These are phyloP conservation scores for Trichoderma sp. DNA, from an alignment of 2,329 filamentous ascomycete species.

Conservation along the genomic window DNA sequence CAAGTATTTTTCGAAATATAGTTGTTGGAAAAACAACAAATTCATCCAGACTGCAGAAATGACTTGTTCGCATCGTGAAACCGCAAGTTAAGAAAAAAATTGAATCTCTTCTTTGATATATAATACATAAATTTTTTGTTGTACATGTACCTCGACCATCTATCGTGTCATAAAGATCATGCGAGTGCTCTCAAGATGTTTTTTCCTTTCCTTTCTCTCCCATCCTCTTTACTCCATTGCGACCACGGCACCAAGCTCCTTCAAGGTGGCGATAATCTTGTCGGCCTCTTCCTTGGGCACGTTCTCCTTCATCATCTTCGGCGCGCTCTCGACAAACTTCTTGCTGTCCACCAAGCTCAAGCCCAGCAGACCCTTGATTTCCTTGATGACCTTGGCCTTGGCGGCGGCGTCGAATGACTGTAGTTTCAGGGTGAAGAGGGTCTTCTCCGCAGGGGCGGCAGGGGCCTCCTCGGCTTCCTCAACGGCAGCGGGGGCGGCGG, in stretches of 20 bases:
- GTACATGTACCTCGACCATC: conserved; percentile 42
- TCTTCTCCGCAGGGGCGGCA: conserved; percentile 89
- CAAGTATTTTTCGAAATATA: conserved; percentile 24
- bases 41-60: not conserved
- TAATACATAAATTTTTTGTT: conserved; percentile 45
- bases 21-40: not conserved
- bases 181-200: conserved; percentile 5
- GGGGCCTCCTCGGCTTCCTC: conserved; percentile 88
- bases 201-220: not conserved
- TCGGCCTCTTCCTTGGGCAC: conserved; percentile 98
- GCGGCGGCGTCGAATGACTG: conserved; percentile 81
- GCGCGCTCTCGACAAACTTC: conserved; percentile 98
- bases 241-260: conserved; percentile 86
- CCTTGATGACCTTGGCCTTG: conserved; percentile 99
- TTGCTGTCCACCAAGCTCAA: conserved; percentile 98
- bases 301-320: conserved; percentile 98
- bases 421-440: conserved; percentile 94
- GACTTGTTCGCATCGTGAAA: conserved; percentile 6
- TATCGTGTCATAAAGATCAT: conserved; percentile 36
- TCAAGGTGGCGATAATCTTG: conserved; percentile 95
- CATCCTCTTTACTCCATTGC: conserved; percentile 75
- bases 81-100: conserved; percentile 13
- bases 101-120: conserved; percentile 36
- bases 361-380: conserved; percentile 94
- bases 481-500: conserved; percentile 61